Evolutionary conservation across 352 stramenopile genomes (phyloP).

Genomic region (Hyaloperonospora brassicae): DNA sequence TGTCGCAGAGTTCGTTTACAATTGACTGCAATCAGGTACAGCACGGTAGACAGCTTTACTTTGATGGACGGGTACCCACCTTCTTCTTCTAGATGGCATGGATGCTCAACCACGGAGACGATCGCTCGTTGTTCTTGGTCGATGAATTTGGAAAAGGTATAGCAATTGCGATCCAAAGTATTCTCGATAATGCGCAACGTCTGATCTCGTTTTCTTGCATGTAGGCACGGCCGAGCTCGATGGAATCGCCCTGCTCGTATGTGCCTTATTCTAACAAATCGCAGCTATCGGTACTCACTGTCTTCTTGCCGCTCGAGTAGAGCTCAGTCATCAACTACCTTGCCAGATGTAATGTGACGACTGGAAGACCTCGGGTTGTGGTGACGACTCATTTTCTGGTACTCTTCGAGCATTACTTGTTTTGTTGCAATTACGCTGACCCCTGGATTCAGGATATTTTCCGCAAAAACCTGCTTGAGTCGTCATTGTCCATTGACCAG

Average conservation of each 20-base stretch:
- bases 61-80: no score
- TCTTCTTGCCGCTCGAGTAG: constrained; percentile 5
- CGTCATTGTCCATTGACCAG: constrained; percentile 15
- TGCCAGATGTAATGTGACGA: constrained; percentile 18
- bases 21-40: constrained; percentile 82
- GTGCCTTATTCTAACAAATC: background rate
- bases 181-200: background rate
- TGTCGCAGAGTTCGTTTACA: constrained; percentile 81
- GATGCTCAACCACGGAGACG: constrained; percentile 71
- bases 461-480: constrained; percentile 31
- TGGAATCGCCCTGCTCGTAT: constrained; percentile 67
- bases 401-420: constrained; percentile 25
- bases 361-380: constrained; percentile 44
- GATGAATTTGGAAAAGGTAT: constrained; percentile 86
- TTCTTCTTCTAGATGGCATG: constrained; percentile 47
- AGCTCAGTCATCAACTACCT: constrained; percentile 51
- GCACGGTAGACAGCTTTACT: background rate
- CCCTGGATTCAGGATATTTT: constrained; percentile 47
- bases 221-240: constrained; percentile 68
- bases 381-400: constrained; percentile 82
- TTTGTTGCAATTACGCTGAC: constrained; percentile 5
- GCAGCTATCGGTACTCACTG: constrained; percentile 3
- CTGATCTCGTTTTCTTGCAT: constrained; percentile 1
- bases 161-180: background rate
- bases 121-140: constrained; percentile 63